Evolutionary conservation across 2,329 filamentous ascomycete species (phyloP), one percentile per base, ranked within the genome.

Genomic region (Fusarium chuoi): DNA sequence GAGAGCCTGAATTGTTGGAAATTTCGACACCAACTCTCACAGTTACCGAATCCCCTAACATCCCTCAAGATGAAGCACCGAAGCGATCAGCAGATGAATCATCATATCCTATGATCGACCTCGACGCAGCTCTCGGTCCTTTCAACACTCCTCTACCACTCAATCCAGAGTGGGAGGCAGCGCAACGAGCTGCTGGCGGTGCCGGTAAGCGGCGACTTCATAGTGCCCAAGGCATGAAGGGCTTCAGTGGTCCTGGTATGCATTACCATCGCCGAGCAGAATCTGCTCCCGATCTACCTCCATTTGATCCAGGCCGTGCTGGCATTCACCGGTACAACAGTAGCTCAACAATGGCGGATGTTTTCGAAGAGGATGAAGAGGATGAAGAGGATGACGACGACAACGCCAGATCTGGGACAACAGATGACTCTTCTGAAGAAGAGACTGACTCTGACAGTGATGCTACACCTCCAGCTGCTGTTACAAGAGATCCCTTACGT

Each of bases 101-200:
- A 7, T 88, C 92, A 59, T 94, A 91, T 78, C 92, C 93, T 13
- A 92, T 98, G 81, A 97, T 99, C 72, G 96, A 99, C 81, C 85
- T 99, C 46, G 96, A 99, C 83, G 96, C 95, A 24, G 96, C 96
- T 33, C 87, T 98, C 4, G 95, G 95, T 4, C 95, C 96, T 0
- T 97, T 98, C 82, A 96, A 97, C 78, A 97, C 95, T 0, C 93
- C 93, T 33, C 85, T 91, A 5, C 85, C 85, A 38, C 86, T 86
- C 17, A 91, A 91, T 66, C 85, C 89, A 6, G 90, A 91, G 68
- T 93, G 91, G 87, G 90, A 92, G 70, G 89, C 90, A 5, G 91
- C 90, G 13, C 90, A 93, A 74, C 86, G 86, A 66, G 87, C 87
- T 3, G 87, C 88, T 12, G 86, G 86, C 12, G 83, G 85, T n/a